Evolutionary conservation across 78 protist species (phyloP).

Genomic region (Dictyostelium intermedium): DNA sequence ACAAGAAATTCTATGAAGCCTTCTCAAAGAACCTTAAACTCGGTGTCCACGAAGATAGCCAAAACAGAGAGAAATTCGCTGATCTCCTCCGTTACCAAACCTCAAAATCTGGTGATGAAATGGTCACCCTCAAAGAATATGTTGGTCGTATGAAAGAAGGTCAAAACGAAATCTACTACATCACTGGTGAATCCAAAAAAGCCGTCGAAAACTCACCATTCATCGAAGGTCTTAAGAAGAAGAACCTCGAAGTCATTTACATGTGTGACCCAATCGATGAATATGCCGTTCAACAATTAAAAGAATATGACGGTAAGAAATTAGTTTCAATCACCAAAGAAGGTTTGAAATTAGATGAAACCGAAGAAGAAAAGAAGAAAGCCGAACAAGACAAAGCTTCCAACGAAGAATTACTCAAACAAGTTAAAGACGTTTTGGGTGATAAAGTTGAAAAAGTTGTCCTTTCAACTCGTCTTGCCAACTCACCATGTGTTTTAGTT

Average conservation of each 20-base stretch:
- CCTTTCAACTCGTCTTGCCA: slow-evolving; percentile 93
- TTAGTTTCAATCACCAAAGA: slow-evolving; percentile 99
- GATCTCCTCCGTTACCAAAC: slow-evolving; percentile 98
- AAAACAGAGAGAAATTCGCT: slow-evolving; percentile 97
- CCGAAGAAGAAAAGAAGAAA: slow-evolving; percentile 97
- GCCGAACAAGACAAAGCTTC: slow-evolving; percentile 93
- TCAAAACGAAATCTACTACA: slow-evolving; percentile 99
- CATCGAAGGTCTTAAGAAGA: slow-evolving; percentile 91
- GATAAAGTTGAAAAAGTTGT: slow-evolving; percentile 99
- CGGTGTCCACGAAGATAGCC: slow-evolving; percentile 99
- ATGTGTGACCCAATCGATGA: slow-evolving; percentile 99
- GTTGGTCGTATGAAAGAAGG: slow-evolving; percentile 98
- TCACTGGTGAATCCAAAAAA: slow-evolving; percentile 97
- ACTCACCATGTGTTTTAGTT: slow-evolving; percentile 97
- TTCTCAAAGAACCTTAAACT: slow-evolving; percentile 99
- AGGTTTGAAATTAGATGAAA: slow-evolving; percentile 95
- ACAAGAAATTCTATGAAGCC: slow-evolving; percentile 98
- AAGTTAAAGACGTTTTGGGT: slow-evolving; percentile 98
- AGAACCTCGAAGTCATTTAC: slow-evolving; percentile 97
- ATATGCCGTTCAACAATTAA: slow-evolving; percentile 98
- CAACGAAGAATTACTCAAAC: slow-evolving; percentile 95
- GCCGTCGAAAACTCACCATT: slow-evolving; percentile 96
- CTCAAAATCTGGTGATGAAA: slow-evolving; percentile 96
- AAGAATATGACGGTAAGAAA: slow-evolving; percentile 99
- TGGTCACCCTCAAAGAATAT: slow-evolving; percentile 98